These are phyloP conservation scores for Camillea tinctor DNA, from an alignment of 2,329 filamentous ascomycete species.

Conservation along the genomic window DNA sequence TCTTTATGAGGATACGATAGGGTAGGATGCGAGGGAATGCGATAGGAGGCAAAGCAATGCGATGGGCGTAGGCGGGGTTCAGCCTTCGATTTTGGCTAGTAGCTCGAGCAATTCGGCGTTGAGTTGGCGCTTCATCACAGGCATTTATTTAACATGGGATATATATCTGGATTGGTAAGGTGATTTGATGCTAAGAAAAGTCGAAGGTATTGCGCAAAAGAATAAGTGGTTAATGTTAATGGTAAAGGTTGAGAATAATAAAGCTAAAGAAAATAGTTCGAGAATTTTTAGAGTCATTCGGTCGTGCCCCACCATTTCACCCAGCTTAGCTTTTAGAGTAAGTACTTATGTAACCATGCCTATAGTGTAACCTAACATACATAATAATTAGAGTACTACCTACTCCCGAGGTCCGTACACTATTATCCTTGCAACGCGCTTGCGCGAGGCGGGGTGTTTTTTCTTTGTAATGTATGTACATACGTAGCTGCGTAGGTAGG, in stretches of 20 bases:
- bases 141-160: no score
- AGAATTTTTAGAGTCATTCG: slow-evolving; percentile 24
- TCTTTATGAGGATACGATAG: neutral
- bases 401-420: no score
- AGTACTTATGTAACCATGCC: no score
- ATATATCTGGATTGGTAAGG: no score
- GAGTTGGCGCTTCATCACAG: slow-evolving; percentile 16
- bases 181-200: neutral
- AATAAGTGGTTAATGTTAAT: neutral
- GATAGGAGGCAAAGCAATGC: slow-evolving; percentile 4
- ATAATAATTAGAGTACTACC: no score
- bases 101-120: slow-evolving; percentile 10
- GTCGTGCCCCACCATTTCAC: slow-evolving; percentile 31
- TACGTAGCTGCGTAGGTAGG: no score
- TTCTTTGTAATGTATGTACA: neutral
- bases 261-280: neutral
- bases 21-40: neutral
- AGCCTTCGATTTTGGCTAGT: slow-evolving; percentile 2
- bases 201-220: neutral
- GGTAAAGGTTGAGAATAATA: no score
- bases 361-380: no score
- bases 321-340: neutral
- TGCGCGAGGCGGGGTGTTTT: slow-evolving; percentile 7
- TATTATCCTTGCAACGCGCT: no score
- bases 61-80: neutral